phyloP scores from a whole-genome alignment of 768 basidiomycete species.

The Leccinum aurantiacum region DNA sequence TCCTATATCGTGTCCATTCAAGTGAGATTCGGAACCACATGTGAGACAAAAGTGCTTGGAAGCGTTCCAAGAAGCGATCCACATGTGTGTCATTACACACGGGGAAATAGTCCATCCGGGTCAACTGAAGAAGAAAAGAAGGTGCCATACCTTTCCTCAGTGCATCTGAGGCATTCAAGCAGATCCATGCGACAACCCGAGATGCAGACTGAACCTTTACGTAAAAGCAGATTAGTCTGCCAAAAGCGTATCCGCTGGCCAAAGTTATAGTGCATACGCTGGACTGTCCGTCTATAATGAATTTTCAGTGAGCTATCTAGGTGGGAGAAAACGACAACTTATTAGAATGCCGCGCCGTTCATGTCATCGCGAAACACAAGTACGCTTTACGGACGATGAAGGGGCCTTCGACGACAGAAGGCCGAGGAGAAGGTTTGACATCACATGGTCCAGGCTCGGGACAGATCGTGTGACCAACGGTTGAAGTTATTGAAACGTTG shows the following conservation, averaged over 20 bases:
- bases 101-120: background rate
- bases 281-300: background rate
- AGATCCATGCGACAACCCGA: background rate
- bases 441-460: background rate
- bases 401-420: background rate
- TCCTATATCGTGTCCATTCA: background rate
- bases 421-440: background rate
- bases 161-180: background rate
- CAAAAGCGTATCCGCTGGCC: background rate
- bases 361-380: background rate
- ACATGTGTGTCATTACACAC: background rate
- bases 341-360: background rate
- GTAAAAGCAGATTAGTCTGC: background rate
- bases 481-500: background rate
- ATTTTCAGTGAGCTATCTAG: background rate
- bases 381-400: background rate
- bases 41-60: background rate
- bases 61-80: background rate
- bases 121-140: slow-evolving; percentile 1
- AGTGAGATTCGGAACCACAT: background rate
- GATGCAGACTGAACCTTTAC: background rate
- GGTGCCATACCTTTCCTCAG: background rate
- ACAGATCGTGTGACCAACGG: background rate
- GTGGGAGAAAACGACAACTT: background rate
- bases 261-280: background rate